A percentile compares a stretch with the other conserved stretches of the same genome.
Evolutionary conservation across 2,329 filamentous ascomycete genomes (phyloP).

Genomic region (Ceratocystis alfenasii): DNA sequence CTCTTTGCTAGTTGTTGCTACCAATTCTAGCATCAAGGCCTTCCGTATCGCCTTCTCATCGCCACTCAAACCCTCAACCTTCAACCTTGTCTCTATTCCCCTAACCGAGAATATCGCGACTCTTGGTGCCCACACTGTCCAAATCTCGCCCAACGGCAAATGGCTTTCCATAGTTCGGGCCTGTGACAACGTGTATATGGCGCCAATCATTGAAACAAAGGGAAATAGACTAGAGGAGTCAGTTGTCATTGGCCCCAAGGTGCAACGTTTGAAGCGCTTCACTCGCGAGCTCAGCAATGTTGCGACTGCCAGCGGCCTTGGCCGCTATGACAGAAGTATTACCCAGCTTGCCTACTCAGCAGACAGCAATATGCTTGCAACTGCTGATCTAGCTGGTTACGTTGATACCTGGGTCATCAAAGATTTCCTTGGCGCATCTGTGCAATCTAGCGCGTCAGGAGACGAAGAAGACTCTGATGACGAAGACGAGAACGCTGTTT

Average conservation of each 20-base stretch:
- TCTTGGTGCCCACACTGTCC: constrained; percentile 56
- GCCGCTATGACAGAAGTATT: constrained; percentile 66
- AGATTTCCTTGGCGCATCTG: constrained; percentile 30
- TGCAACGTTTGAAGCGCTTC: constrained; percentile 42
- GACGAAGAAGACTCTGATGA: constrained; percentile 31
- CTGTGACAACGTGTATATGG: constrained; percentile 46
- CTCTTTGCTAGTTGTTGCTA: constrained; percentile 63
- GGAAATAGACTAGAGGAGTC: constrained; percentile 22
- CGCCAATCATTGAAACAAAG: constrained; percentile 31
- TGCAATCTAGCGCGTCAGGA: constrained; percentile 28
- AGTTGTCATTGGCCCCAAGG: constrained; percentile 27
- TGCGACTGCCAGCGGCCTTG: constrained; percentile 51
- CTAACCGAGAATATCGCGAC: constrained; percentile 45
- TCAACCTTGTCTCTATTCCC: constrained; percentile 60
- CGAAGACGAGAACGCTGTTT: constrained; percentile 32
- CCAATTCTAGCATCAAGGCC: constrained; percentile 60
- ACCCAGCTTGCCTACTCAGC: constrained; percentile 65
- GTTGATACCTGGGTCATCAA: constrained; percentile 76
- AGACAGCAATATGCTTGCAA: constrained; percentile 66
- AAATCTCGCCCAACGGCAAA: constrained; percentile 56
- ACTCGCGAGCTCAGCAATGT: constrained; percentile 43
- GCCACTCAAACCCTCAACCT: constrained; percentile 43
- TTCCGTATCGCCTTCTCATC: constrained; percentile 40
- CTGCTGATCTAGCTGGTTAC: constrained; percentile 70
- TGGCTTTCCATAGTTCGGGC: constrained; percentile 57